These are phyloP conservation scores for Lithocarpus polystachyus DNA, from an alignment of 306 rosid genomes.

Conservation along the genomic window DNA sequence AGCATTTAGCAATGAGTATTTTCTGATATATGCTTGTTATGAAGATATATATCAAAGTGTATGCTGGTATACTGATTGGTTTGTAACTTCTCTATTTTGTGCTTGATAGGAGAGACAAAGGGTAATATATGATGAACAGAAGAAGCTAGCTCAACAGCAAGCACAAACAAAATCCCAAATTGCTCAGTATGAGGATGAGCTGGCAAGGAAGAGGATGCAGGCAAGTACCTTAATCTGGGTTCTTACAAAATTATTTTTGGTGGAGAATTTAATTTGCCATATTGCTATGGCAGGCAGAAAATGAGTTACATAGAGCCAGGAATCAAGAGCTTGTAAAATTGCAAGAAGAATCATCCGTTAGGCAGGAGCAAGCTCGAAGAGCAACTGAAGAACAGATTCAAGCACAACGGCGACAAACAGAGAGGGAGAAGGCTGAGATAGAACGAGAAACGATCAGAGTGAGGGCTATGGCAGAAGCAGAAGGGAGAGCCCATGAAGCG, in stretches of 20 bases:
- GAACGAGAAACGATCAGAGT: constrained; percentile 90
- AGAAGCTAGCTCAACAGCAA: constrained; percentile 88
- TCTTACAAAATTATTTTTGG: neutral
- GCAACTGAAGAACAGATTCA: constrained; percentile 96
- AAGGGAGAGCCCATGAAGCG: constrained; percentile 89
- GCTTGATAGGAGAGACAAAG: constrained; percentile 79
- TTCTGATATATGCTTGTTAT: neutral
- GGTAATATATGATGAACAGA: constrained; percentile 89
- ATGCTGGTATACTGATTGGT: neutral
- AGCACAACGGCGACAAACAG: constrained; percentile 84
- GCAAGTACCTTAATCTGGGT: constrained; percentile 22
- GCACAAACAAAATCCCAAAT: constrained; percentile 89
- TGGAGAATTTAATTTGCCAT: neutral
- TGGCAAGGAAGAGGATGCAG: constrained; percentile 96
- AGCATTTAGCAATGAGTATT: no score
- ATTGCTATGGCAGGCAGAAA: constrained; percentile 64
- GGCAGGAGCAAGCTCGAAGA: constrained; percentile 90
- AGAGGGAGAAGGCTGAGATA: constrained; percentile 89
- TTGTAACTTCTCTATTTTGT: neutral
- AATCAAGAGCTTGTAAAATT: constrained; percentile 89
- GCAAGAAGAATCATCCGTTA: constrained; percentile 92
- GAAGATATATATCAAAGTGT: neutral
- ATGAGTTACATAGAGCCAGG: constrained; percentile 79
- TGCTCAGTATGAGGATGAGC: constrained; percentile 89
- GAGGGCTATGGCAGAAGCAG: constrained; percentile 92